Evolutionary conservation across 345 rosid species (phyloP).

Genomic region (Syzygium aqueum): DNA sequence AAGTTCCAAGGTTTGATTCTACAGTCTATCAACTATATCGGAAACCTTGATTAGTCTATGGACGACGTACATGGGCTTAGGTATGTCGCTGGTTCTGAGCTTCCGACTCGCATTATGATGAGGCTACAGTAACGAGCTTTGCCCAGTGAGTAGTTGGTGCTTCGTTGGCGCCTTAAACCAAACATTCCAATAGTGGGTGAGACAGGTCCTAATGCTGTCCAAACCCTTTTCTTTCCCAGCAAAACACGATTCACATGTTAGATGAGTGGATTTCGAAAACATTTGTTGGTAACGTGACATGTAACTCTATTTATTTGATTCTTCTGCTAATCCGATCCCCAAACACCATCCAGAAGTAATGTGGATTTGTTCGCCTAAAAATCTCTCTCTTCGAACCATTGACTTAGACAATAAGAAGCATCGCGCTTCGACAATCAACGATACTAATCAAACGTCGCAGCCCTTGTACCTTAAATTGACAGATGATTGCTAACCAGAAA

Average conservation of each 20-base stretch:
- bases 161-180: background rate
- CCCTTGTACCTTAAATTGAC: background rate
- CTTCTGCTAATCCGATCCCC: background rate
- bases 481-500: background rate
- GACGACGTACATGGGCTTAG: background rate
- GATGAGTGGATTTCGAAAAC: background rate
- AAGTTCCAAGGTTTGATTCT: background rate
- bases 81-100: background rate
- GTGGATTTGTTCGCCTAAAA: background rate
- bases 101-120: background rate
- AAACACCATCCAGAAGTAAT: accelerated
- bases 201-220: accelerated
- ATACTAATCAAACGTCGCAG: accelerated
- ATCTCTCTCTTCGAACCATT: background rate
- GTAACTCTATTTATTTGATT: accelerated
- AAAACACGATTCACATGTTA: background rate
- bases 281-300: background rate
- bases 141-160: background rate
- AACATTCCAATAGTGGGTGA: background rate
- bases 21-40: background rate
- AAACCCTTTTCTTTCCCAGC: background rate
- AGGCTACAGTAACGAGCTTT: background rate
- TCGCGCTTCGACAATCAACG: accelerated
- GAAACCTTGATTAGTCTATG: background rate
- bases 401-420: background rate